Evolutionary conservation across 139 green algal species (phyloP), one percentile per base, ranked within the genome.

Genomic region (Picochlorum sp.): DNA sequence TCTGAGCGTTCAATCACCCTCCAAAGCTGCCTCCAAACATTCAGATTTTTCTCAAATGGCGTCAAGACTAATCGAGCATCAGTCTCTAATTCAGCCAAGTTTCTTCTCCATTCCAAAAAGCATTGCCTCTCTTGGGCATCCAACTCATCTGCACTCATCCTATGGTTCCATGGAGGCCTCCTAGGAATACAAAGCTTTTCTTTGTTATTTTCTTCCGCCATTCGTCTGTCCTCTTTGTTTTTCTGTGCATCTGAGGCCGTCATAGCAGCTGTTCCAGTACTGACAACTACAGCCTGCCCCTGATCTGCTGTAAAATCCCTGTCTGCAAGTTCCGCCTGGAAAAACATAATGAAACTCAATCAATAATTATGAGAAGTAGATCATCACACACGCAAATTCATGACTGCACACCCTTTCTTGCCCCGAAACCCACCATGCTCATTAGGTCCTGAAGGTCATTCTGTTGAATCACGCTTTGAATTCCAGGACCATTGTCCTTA

Each of bases 11-110:
- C 93, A 65, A 97, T 64, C 37, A 99, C 93, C 4, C 93, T 76
- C 93, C 93, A 99, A 57, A 99, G 79, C 87, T 99, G 93, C 16
- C 93, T 67, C 93, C 93, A 99, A 20, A 99, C 89, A 57, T 99
- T 89, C 39, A 99, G 64, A 75, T 99, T 99, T 80, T 97, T 97
- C 76, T 99, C 93, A 78, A 98, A 99, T 3, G 93, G 93, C 18
- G 93, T 99, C 50, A 99, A 66, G 55, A 88, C 55, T 68, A 99
- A 64, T 2, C 63, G 43, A 68, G 93, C 86, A 41, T 93, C 82
- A 60, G 92, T 80, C 74, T 98, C 92, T 51, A 98, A 37, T 24
- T 33, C 50, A 16, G 80, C 83, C 35, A 94, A 69, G 13, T 69
- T 68, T 26, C 93, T 75, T 10, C 93, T 74, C 93, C 93, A 99